Evolutionary conservation across 208 protist species (phyloP), one percentile per base, ranked within the genome.

Genomic region (Leishmania turanica): DNA sequence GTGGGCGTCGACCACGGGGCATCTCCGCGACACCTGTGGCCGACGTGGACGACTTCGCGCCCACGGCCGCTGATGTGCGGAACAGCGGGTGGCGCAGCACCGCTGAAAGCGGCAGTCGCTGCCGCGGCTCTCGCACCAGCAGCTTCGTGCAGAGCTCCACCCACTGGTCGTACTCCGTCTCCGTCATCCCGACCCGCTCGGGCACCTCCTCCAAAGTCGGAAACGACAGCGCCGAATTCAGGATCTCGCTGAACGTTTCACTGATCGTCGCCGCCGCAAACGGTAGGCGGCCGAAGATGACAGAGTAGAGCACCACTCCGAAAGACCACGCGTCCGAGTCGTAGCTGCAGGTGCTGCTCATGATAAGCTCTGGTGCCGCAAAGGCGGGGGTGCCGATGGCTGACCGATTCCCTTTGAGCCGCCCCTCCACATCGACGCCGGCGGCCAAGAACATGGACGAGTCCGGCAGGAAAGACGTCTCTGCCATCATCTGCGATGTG

Each of bases 291-390:
- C 95, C 94, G 75, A 94, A 99, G 54, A 96, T 85, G 82, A 99
- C 84, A 47, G 91, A 89, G 82, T 97, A 99, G 2, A 99, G 72
- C 15, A 99, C 71, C 65, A 98, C 98, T 21, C 98, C 98, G 21
- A 99, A 86, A 40, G 98, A 97, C 98, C 98, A 99, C 15, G 98
- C 82, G 82, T 99, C 98, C 27, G 88, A 89, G 17, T 97, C 93
- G 86, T 71, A 83, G 77, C 82, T 88, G 83, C 83, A 92, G 79
- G 68, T 82, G 78, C 88, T 87, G 53, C 45, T 75, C 56, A 84
- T 84, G 56, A 91, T 78, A 19, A 93, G 80, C 85, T 93, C 90
- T 47, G 90, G 89, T 19, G 89, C 87, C 8, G 81, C 77, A 62
- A 94, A 94, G n/a, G 87, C 89, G 1, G 91, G 89, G 8, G 91